Percentiles rank a stretch among this genome's conserved stretches.
Evolutionary conservation across 2,329 filamentous ascomycete species (phyloP).

Genomic region (Penicillium sp.): DNA sequence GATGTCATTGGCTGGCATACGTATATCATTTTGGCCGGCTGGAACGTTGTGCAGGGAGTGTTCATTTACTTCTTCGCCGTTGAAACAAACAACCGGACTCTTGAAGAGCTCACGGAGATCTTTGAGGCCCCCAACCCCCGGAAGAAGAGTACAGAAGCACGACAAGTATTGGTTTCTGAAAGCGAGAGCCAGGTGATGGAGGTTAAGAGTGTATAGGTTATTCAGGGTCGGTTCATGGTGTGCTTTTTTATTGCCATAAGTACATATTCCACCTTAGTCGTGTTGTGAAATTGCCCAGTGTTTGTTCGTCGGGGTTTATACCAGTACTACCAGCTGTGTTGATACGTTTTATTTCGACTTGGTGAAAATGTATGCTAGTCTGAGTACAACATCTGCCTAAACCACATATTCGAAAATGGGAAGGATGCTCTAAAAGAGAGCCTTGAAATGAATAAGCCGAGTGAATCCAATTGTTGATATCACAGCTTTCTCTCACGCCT

Average conservation of each 20-base stretch:
- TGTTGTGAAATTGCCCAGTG: neutral
- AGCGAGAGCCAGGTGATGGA: neutral
- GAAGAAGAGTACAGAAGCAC: constrained; percentile 25
- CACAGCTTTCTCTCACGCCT: too few species aligned
- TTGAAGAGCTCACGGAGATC: constrained; percentile 35
- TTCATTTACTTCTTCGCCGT: constrained; percentile 36
- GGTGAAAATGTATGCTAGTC: neutral
- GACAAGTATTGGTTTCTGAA: constrained; percentile 38
- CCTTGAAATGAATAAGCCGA: too few species aligned
- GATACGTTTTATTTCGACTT: neutral
- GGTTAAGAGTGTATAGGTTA: neutral
- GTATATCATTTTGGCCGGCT: constrained; percentile 50
- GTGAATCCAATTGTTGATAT: too few species aligned
- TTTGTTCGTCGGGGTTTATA: neutral
- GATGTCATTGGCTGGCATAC: constrained; percentile 53
- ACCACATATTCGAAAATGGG: too few species aligned
- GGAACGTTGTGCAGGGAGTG: constrained; percentile 28
- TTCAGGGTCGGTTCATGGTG: neutral
- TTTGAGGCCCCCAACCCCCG: constrained; percentile 41
- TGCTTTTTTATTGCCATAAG: neutral
- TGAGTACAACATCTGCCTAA: neutral
- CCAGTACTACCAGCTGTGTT: neutral
- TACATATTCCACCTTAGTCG: neutral
- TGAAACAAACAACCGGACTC: constrained; percentile 31
- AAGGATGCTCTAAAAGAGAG: too few species aligned